Evolutionary conservation across 208 protist species (phyloP), one percentile per base, ranked within the genome.

Genomic region (Cochliopodium minus): DNA sequence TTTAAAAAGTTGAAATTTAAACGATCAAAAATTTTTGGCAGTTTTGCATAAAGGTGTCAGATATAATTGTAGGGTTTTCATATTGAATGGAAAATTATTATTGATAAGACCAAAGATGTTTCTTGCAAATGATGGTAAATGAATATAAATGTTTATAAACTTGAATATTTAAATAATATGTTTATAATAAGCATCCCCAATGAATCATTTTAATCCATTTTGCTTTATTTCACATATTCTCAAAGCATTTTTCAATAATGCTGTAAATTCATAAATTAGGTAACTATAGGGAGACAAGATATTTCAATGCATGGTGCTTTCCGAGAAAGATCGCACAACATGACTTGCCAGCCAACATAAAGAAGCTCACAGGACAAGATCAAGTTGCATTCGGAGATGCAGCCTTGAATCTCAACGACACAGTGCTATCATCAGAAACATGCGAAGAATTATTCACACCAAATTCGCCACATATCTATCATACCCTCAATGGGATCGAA

Each of bases 381-480:
- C 20, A 56, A 6, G 30, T 56, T 49, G 25, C 57, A 57, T 34
- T 62, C 59, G 30, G 46, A 25, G 30, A 54, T 10, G 66, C 68
- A 0, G 17, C 29, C 29, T 13, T 47, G 4, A 13, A 5, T 17
- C 22, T 47, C 5, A 47, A 47, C 29, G 42, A 47, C 15, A 47
- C 42, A 1, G 42, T 29, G n/a, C 38, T 79, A 15, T 71, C 57
- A 2, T 47, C 35, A 2, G 76, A 81, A 59, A 73, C 66, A 2
- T 86, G 79, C 56, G 81, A 87, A 50, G 81, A 87, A 50, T 64
- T 87, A 22, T 87, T 86, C 50, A 77, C 76, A 26, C 78, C 79
- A 28, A 61, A 74, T 20, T 57, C 65, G 13, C 78, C 79, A 13
- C 66, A 79, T 64, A 82, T 83, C 47, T 22, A 52, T 28, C 61